Conservation (phyloP, 2,329 filamentous ascomycete genomes). For the Monilinia vaccinii-corymbosi region DNA sequence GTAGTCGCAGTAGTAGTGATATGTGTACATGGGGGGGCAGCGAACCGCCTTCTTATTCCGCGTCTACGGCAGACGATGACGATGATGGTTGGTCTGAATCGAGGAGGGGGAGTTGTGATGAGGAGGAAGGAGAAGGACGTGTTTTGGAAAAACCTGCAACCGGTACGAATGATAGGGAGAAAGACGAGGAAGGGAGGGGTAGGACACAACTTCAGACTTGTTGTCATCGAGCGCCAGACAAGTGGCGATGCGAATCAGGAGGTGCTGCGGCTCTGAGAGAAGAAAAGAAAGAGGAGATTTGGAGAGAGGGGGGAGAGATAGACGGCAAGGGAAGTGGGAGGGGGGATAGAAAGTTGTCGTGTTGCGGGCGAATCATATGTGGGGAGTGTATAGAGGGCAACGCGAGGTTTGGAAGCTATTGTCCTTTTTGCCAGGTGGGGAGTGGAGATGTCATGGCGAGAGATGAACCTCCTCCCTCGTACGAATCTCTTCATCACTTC, state of each 20-base stretch:
- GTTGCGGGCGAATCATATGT: conserved; percentile 3
- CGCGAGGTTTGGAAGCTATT: neutral
- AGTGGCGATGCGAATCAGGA: neutral
- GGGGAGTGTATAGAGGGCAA: neutral
- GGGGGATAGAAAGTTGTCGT: neutral
- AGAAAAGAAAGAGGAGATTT: neutral
- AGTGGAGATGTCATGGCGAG: conserved; percentile 30
- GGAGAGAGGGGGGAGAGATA: neutral
- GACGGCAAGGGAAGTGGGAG: neutral
- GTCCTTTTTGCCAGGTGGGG: conserved; percentile 71
- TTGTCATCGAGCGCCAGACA: neutral
- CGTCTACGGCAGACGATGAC: neutral
- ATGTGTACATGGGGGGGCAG: too few species aligned
- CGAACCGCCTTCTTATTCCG: neutral
- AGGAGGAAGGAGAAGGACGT: neutral
- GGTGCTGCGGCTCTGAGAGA: neutral
- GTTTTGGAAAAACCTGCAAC: neutral
- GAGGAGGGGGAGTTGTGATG: neutral
- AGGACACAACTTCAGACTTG: neutral
- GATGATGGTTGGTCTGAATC: neutral
- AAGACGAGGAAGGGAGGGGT: neutral
- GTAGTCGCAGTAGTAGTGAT: neutral
- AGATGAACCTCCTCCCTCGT: neutral
- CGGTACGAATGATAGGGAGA: neutral
- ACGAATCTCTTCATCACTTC: neutral